Conservation (phyloP, 164 flowering plant species). For the Annona squamosa region DNA sequence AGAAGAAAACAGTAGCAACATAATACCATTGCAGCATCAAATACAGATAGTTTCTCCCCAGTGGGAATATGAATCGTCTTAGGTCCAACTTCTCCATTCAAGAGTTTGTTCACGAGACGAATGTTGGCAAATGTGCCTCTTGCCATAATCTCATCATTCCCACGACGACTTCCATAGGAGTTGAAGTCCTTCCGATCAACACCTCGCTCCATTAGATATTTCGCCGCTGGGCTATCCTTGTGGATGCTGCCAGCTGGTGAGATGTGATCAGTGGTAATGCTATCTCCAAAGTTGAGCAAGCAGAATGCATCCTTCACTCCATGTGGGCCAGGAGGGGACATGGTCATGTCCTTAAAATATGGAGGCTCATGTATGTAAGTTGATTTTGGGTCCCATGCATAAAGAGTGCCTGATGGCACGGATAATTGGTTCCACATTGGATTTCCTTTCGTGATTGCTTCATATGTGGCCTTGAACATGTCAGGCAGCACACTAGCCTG, state of each 20-base stretch:
- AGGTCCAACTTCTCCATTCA: constrained; percentile 72
- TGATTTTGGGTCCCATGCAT: constrained; percentile 59
- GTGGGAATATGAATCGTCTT: constrained; percentile 62
- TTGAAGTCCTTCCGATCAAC: constrained; percentile 68
- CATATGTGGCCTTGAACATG: constrained; percentile 66
- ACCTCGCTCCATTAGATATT: constrained; percentile 54
- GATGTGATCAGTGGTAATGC: constrained; percentile 78
- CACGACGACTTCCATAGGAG: constrained; percentile 74
- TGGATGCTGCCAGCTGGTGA: constrained; percentile 89
- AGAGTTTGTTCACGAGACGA: constrained; percentile 54
- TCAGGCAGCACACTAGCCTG: constrained; percentile 67
- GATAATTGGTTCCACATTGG: constrained; percentile 66
- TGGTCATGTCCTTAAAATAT: constrained; percentile 54
- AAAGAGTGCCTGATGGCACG: constrained; percentile 52
- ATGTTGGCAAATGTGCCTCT: constrained; percentile 72
- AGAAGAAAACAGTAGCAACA: background rate
- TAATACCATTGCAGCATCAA: constrained; percentile 57
- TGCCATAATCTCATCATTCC: constrained; percentile 72
- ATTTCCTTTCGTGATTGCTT: constrained; percentile 70
- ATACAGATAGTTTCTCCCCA: constrained; percentile 58
- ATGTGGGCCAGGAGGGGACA: constrained; percentile 65
- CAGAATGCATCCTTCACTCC: constrained; percentile 64
- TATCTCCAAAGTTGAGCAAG: constrained; percentile 69
- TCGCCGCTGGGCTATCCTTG: constrained; percentile 72
- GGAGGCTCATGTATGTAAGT: constrained; percentile 75